Evolutionary conservation across 1,284 basidiomycete genomes (phyloP).

Genomic region (Trichosporon asahii): DNA sequence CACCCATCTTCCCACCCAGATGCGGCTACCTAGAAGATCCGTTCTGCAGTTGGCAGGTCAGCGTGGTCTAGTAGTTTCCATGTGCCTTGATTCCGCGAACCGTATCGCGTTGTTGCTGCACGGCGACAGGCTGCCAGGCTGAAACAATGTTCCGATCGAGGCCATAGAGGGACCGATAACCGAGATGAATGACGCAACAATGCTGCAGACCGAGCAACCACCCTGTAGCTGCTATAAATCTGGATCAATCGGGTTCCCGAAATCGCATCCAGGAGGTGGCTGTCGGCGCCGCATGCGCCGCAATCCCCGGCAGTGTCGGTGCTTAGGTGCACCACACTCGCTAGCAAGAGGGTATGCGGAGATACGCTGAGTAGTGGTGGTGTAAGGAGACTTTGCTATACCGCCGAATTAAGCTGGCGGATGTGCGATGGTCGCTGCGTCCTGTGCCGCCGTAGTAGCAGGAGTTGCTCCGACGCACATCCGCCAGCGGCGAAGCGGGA

Average conservation of each 20-base stretch:
- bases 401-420: no score
- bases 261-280: neutral
- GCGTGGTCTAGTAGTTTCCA: conserved; percentile 9
- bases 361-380: neutral
- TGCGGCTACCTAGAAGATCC: neutral
- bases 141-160: neutral
- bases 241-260: neutral
- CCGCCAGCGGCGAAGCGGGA: neutral
- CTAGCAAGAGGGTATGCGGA: neutral
- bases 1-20: neutral
- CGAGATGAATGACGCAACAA: conserved; percentile 2
- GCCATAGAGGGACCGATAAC: neutral
- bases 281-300: neutral
- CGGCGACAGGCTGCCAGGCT: neutral
- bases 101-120: neutral
- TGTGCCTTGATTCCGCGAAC: neutral
- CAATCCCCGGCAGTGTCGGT: neutral
- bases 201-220: neutral
- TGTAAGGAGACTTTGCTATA: no score
- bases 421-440: no score
- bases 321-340: neutral
- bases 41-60: neutral
- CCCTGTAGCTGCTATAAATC: neutral
- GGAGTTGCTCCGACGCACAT: neutral
- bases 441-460: no score